Evolutionary conservation across 2,329 filamentous ascomycete species (phyloP).

Genomic region (Venturia oleaginea): DNA sequence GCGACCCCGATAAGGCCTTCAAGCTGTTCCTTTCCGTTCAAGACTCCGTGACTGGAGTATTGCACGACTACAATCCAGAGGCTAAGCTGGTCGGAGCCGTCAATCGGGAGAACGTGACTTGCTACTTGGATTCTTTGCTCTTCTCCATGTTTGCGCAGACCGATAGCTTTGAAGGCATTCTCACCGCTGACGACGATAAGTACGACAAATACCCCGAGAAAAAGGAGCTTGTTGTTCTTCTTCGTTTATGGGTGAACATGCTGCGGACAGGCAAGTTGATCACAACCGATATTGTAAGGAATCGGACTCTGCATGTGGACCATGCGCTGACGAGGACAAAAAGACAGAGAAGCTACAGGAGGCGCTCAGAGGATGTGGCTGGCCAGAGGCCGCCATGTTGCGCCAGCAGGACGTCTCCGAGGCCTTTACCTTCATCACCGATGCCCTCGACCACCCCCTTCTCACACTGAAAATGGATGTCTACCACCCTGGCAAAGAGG

Average conservation of each 20-base stretch:
- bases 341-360: constrained; percentile 78
- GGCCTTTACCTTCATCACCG: constrained; percentile 90
- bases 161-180: constrained; percentile 85
- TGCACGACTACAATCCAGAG: constrained; percentile 64
- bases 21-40: constrained; percentile 70
- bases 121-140: constrained; percentile 81
- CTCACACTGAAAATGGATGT: constrained; percentile 90
- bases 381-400: constrained; percentile 68
- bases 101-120: constrained; percentile 82
- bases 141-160: constrained; percentile 94
- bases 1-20: constrained; percentile 65
- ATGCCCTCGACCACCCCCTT: constrained; percentile 75
- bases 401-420: constrained; percentile 93
- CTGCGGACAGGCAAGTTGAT: constrained; percentile 78
- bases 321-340: background rate
- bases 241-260: constrained; percentile 91
- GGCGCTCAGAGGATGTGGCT: constrained; percentile 74
- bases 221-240: constrained; percentile 60
- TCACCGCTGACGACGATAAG: constrained; percentile 62
- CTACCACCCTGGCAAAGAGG: constrained; percentile 80
- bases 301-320: background rate
- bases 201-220: constrained; percentile 52
- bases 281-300: constrained; percentile 66
- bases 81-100: constrained; percentile 72
- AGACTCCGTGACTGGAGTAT: constrained; percentile 69